Conservation (phyloP, 1,284 basidiomycete species). For the Malassezia brasiliensis region DNA sequence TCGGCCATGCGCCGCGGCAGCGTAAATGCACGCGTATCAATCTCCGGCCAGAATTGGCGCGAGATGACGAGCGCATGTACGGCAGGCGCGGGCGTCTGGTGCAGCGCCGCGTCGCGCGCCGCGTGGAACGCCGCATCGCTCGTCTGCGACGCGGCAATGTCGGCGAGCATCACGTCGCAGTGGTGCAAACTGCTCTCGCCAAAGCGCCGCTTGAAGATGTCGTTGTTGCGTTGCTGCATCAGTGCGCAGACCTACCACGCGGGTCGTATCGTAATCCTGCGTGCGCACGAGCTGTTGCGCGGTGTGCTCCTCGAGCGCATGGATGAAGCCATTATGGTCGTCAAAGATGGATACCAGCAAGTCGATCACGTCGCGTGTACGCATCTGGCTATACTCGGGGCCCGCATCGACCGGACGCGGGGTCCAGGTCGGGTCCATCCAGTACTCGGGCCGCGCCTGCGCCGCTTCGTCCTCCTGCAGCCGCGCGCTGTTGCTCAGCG, state of each 20-base stretch:
- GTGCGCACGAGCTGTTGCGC: constrained; percentile 39
- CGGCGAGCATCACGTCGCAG: constrained; percentile 47
- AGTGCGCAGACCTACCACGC: neutral
- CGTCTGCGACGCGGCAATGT: constrained; percentile 29
- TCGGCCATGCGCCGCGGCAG: constrained; percentile 26
- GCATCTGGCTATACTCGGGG: constrained; percentile 33
- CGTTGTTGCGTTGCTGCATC: constrained; percentile 33
- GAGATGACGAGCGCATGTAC: constrained; percentile 38
- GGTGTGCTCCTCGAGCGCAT: constrained; percentile 39
- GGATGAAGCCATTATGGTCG: constrained; percentile 38
- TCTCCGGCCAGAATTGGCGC: constrained; percentile 44
- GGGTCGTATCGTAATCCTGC: constrained; percentile 29
- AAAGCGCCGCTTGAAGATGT: constrained; percentile 42
- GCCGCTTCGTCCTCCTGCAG: neutral
- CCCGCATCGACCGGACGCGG: constrained; percentile 23
- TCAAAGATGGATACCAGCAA: constrained; percentile 46
- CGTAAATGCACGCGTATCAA: constrained; percentile 22
- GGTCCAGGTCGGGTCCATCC: constrained; percentile 14
- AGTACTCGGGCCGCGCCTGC: constrained; percentile 18
- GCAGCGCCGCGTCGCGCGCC: neutral
- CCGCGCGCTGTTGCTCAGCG: constrained; percentile 12
- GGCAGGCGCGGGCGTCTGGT: constrained; percentile 1
- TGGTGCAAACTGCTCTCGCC: constrained; percentile 36
- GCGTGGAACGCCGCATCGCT: constrained; percentile 28
- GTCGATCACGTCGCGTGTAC: constrained; percentile 38